phyloP scores from a whole-genome alignment of 164 flowering plant species.

The Liriodendron chinense region DNA sequence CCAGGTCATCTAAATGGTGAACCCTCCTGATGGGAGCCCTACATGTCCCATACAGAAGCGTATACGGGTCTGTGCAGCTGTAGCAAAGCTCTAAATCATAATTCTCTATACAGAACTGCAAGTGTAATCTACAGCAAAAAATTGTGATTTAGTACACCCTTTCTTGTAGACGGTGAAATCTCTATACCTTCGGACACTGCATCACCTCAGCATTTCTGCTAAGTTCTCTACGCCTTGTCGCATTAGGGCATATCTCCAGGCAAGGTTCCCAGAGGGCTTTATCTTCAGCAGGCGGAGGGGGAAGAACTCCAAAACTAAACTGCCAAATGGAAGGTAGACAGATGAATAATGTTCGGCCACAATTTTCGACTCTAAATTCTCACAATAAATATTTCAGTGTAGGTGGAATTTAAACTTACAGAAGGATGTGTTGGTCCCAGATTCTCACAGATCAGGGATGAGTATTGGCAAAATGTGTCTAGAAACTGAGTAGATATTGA shows the following conservation, averaged over 20 bases:
- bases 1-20: too few relatives aligned
- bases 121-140: background rate
- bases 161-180: background rate
- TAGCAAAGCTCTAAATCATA: background rate
- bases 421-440: too few relatives aligned
- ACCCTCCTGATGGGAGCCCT: too few relatives aligned
- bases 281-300: slow-evolving; percentile 61
- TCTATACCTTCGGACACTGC: slow-evolving; percentile 61
- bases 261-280: slow-evolving; percentile 65
- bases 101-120: background rate
- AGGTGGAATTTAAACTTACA: too few relatives aligned
- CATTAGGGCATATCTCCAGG: slow-evolving; percentile 71
- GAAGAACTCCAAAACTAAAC: slow-evolving; percentile 76
- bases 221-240: slow-evolving; percentile 39
- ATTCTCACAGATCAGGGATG: background rate
- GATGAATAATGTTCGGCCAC: background rate
- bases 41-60: too few relatives aligned
- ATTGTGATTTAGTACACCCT: background rate
- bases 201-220: slow-evolving; percentile 1
- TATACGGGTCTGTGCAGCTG: too few relatives aligned
- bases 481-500: too few relatives aligned
- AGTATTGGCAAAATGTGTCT: background rate
- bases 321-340: slow-evolving; percentile 25
- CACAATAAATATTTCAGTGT: too few relatives aligned
- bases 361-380: too few relatives aligned